These are phyloP conservation scores for Phytopythium delawarense DNA, from an alignment of 352 stramenopile genomes.

Conservation along the genomic window DNA sequence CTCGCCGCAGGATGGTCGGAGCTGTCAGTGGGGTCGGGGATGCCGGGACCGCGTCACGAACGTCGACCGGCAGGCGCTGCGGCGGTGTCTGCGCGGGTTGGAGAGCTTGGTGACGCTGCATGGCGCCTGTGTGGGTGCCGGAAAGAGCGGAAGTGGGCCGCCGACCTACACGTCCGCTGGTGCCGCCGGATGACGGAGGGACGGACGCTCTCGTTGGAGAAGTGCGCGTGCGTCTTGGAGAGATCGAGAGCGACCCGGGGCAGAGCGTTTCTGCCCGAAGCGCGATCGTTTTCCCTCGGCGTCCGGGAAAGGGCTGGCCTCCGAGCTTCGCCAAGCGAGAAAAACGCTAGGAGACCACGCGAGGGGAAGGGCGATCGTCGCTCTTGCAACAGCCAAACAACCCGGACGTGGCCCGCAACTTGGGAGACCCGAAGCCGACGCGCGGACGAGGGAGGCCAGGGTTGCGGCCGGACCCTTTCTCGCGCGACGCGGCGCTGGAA, in stretches of 20 bases:
- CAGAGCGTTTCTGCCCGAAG: not conserved
- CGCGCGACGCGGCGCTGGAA: slow-evolving; percentile 1
- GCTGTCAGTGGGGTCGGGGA: not conserved
- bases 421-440: not conserved
- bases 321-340: not conserved
- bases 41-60: not conserved
- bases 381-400: no score
- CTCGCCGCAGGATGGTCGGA: not conserved
- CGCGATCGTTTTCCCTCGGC: not conserved
- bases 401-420: no score
- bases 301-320: not conserved
- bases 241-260: not conserved
- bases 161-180: not conserved
- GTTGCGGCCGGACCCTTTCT: not conserved
- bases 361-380: not conserved
- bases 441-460: not conserved
- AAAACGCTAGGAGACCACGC: not conserved
- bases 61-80: not conserved
- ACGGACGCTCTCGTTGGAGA: not conserved
- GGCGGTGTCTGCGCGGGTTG: no score
- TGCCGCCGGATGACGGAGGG: not conserved
- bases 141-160: not conserved
- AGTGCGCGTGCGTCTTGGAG: not conserved
- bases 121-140: not conserved
- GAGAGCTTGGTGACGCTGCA: not conserved